phyloP scores from a whole-genome alignment of 2,329 filamentous ascomycete species.

The Calonectria hawksworthii region DNA sequence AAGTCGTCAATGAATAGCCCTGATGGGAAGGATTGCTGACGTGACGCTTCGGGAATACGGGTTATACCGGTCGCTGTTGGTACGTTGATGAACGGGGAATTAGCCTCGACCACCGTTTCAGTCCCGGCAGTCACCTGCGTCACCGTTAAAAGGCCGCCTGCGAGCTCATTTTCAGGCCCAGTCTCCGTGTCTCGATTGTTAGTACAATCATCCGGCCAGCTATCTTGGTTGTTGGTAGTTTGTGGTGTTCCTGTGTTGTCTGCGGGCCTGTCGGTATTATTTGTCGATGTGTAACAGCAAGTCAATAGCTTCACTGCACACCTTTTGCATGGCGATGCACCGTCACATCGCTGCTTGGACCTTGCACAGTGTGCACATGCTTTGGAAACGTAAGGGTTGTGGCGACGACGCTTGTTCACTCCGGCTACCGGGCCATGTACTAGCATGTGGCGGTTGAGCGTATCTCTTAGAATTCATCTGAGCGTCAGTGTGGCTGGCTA shows the following conservation, averaged over 20 bases:
- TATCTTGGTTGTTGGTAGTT: not conserved
- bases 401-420: not conserved
- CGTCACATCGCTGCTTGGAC: not conserved
- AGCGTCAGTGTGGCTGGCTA: not conserved
- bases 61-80: not conserved
- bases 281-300: not conserved
- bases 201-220: not conserved
- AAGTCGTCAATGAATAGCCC: not conserved
- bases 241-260: not conserved
- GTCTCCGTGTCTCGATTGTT: not conserved
- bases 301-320: not conserved
- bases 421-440: not conserved
- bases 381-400: not conserved
- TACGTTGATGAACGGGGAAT: too few relatives aligned
- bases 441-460: not conserved
- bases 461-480: not conserved
- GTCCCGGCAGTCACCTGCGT: too few relatives aligned
- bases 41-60: not conserved
- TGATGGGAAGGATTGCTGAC: not conserved
- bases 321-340: not conserved
- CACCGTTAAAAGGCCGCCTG: not conserved
- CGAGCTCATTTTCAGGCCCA: too few relatives aligned
- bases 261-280: not conserved
- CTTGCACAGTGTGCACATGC: not conserved
- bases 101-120: not conserved